These are phyloP conservation scores for Volvox africanus DNA, from an alignment of 139 green algal genomes.

Conservation along the genomic window DNA sequence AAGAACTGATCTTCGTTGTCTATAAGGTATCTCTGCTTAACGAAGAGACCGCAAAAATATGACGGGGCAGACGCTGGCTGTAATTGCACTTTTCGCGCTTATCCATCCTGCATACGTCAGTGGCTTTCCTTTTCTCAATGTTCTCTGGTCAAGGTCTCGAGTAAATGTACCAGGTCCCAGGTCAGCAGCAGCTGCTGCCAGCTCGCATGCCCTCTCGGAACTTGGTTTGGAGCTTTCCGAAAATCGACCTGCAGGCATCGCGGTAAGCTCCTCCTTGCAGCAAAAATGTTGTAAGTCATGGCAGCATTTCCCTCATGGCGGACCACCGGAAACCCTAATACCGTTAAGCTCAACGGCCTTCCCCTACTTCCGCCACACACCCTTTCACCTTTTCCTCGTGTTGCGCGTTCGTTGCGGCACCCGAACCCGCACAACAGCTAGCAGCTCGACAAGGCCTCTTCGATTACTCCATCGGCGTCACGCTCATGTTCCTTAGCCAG, in stretches of 20 bases:
- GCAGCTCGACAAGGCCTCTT: constrained; percentile 21
- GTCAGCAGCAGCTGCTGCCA: neutral
- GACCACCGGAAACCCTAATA: neutral
- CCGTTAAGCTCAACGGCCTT: neutral
- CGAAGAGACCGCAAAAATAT: neutral
- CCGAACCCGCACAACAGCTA: neutral
- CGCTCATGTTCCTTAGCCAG: constrained; percentile 30
- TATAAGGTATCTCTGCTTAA: too few relatives aligned
- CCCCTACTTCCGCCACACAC: neutral
- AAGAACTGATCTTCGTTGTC: too few relatives aligned
- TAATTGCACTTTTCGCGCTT: neutral
- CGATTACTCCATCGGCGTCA: constrained; percentile 30
- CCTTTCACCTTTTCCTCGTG: neutral
- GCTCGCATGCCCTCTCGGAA: neutral
- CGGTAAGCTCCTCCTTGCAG: neutral
- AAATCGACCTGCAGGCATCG: neutral
- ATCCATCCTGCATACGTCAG: neutral
- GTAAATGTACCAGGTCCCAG: neutral
- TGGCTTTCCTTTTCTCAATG: neutral
- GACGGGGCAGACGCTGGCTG: neutral
- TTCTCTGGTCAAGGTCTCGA: neutral
- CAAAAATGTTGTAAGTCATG: neutral
- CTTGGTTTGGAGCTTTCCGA: neutral
- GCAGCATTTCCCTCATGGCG: neutral
- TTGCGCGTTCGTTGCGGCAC: neutral